Evolutionary conservation across 2,329 filamentous ascomycete genomes (phyloP).

Genomic region (Aspergillus sp.): DNA sequence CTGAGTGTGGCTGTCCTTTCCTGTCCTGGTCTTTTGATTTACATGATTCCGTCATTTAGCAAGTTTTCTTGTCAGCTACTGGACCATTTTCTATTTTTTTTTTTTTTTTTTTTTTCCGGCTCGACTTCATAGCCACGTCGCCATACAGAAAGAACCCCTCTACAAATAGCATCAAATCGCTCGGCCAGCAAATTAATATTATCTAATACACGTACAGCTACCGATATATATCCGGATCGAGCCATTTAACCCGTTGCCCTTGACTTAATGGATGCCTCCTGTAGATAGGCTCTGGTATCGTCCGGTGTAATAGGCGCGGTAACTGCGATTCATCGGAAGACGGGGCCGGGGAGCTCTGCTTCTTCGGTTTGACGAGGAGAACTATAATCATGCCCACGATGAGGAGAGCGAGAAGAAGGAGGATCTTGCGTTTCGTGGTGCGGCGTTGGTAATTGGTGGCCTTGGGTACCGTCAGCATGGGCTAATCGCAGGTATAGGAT

Average conservation of each 20-base stretch:
- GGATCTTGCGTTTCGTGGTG: conserved; percentile 83
- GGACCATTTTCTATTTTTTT: not conserved
- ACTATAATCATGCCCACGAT: conserved; percentile 82
- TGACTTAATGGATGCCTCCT: conserved; percentile 14
- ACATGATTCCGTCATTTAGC: not conserved
- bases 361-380: conserved; percentile 68
- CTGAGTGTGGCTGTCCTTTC: not conserved
- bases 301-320: conserved; percentile 9
- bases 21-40: not conserved
- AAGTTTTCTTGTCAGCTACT: not conserved
- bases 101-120: conserved; percentile 2
- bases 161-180: conserved; percentile 14
- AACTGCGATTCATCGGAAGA: conserved; percentile 14
- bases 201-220: too few relatives aligned
- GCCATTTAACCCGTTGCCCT: conserved; percentile 21
- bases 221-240: conserved; percentile 28
- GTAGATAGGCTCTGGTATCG: conserved; percentile 11
- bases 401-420: conserved; percentile 75
- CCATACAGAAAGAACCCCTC: conserved; percentile 4
- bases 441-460: conserved; percentile 81
- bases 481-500: not conserved
- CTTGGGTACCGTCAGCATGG: conserved; percentile 16
- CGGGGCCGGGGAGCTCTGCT: conserved; percentile 14
- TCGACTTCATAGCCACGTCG: not conserved
- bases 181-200: conserved; percentile 1